phyloP scores from a whole-genome alignment of 176 grass and related monocot genomes.

The Oryza coarctata region DNA sequence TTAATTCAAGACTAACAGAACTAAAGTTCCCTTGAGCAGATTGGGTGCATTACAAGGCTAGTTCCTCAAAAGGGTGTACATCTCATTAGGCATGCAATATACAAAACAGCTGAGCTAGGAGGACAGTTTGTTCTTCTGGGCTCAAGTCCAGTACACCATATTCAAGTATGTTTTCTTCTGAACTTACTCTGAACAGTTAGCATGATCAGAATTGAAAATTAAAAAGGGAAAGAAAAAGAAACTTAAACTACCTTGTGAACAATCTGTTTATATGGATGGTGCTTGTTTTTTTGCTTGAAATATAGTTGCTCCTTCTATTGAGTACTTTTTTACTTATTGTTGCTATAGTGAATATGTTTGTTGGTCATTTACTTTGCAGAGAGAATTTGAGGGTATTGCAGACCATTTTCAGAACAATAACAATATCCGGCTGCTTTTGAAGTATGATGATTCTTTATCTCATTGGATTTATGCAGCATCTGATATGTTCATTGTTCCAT shows the following conservation, averaged over 20 bases:
- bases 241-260: background rate
- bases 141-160: constrained; percentile 87
- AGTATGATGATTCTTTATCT: constrained; percentile 88
- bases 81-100: constrained; percentile 93
- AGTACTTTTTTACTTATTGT: background rate
- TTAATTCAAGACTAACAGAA: constrained; percentile 20
- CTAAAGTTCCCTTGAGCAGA: constrained; percentile 50
- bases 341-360: constrained; percentile 10
- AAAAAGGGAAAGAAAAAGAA: background rate
- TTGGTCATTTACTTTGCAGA: constrained; percentile 49
- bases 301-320: background rate
- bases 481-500: constrained; percentile 97
- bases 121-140: constrained; percentile 98
- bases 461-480: constrained; percentile 94
- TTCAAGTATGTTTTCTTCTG: constrained; percentile 59
- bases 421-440: constrained; percentile 72
- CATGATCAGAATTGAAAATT: constrained; percentile 4
- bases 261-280: constrained; percentile 23
- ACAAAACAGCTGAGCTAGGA: constrained; percentile 80
- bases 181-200: background rate
- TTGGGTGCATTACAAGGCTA: constrained; percentile 89
- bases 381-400: constrained; percentile 88
- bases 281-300: background rate
- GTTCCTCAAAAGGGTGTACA: constrained; percentile 98
- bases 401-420: constrained; percentile 68